These are phyloP conservation scores for Pilasporangium apinafurcum DNA, from an alignment of 352 stramenopile species.

Conservation along the genomic window DNA sequence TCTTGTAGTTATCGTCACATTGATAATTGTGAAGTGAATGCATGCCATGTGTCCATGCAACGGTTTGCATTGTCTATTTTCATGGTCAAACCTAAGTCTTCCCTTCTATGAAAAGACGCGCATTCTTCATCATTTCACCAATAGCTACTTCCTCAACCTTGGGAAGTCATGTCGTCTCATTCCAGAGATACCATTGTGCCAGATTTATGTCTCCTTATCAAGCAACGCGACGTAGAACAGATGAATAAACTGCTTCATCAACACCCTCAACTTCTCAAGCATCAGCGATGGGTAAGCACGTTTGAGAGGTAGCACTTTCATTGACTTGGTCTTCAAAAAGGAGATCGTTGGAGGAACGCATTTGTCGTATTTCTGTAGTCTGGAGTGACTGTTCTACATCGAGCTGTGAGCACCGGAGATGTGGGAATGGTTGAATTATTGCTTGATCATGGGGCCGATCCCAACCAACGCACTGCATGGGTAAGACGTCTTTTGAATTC, in stretches of 20 bases:
- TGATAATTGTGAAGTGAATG: too few relatives aligned
- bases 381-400: slow-evolving; percentile 53
- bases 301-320: not conserved
- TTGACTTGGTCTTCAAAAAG: not conserved
- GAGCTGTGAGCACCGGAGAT: slow-evolving; percentile 41
- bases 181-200: too few relatives aligned
- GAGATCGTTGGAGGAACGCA: not conserved
- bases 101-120: too few relatives aligned
- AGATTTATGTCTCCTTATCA: slow-evolving; percentile 57
- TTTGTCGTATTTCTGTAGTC: slow-evolving; percentile 25
- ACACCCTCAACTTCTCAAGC: slow-evolving; percentile 23
- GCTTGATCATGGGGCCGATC: slow-evolving; percentile 32
- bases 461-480: slow-evolving; percentile 60
- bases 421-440: slow-evolving; percentile 37
- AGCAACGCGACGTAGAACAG: slow-evolving; percentile 20
- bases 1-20: too few relatives aligned
- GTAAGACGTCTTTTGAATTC: slow-evolving; percentile 9
- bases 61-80: too few relatives aligned
- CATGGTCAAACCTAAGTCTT: too few relatives aligned
- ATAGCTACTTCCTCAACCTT: too few relatives aligned
- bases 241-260: slow-evolving; percentile 25
- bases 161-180: too few relatives aligned
- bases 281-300: slow-evolving; percentile 50
- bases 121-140: too few relatives aligned
- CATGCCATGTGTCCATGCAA: too few relatives aligned